These are phyloP conservation scores for Encephalitozoon cuniculi DNA, from an alignment of 371 early-diverging fungal species.

Conservation along the genomic window DNA sequence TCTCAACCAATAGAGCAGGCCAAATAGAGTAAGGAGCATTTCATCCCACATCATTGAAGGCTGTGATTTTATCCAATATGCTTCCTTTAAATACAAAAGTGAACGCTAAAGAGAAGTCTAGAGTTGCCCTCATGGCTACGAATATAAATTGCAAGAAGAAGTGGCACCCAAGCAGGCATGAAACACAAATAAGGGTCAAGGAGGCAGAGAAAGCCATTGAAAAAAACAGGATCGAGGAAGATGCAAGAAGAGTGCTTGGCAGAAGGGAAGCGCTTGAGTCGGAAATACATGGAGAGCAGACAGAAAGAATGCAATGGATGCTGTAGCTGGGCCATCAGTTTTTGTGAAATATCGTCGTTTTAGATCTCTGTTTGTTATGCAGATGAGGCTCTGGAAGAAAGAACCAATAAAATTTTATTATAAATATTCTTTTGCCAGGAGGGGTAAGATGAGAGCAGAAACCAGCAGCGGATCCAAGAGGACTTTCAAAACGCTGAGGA, in stretches of 20 bases:
- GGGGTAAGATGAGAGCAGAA: constrained; percentile 10
- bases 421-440: background rate
- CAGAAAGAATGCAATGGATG: constrained; percentile 35
- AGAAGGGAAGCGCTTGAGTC: constrained; percentile 1
- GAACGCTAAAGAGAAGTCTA: background rate
- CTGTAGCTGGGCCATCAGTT: too few relatives aligned
- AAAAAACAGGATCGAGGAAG: background rate
- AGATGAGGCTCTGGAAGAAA: background rate
- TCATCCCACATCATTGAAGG: background rate
- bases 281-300: background rate
- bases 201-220: constrained; percentile 1
- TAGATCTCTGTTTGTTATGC: too few relatives aligned
- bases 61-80: background rate
- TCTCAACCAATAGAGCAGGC: background rate
- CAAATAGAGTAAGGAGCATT: background rate
- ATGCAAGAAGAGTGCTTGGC: background rate
- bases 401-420: background rate
- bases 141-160: constrained; percentile 51
- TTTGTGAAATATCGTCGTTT: too few relatives aligned
- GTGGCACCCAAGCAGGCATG: constrained; percentile 49
- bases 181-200: constrained; percentile 26
- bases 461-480: background rate
- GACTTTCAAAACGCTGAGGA: background rate
- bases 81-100: background rate
- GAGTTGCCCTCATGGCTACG: constrained; percentile 13